phyloP scores from a whole-genome alignment of 179 eudicot genomes.

The Beta corolliflora region DNA sequence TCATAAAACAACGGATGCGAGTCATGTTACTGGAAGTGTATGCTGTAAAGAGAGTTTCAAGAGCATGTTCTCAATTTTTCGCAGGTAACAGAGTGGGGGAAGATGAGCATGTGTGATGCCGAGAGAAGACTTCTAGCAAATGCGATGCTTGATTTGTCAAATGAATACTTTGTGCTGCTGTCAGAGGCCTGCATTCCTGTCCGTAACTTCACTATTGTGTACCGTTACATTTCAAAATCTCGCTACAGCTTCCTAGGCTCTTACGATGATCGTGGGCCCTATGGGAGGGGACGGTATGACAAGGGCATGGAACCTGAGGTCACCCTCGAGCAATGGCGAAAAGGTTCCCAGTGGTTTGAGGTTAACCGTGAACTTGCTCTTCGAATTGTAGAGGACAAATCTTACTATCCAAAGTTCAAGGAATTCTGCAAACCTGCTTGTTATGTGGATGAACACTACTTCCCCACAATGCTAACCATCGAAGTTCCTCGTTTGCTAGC shows the following conservation, averaged over 20 bases:
- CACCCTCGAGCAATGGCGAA: constrained; percentile 47
- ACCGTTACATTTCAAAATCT: constrained; percentile 43
- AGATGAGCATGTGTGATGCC: constrained; percentile 56
- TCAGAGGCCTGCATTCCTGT: constrained; percentile 60
- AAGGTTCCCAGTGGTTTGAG: constrained; percentile 57
- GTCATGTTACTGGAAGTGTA: background rate
- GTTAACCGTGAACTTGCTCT: constrained; percentile 44
- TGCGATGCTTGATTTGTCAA: constrained; percentile 47
- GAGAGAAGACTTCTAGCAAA: constrained; percentile 55
- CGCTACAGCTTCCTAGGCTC: constrained; percentile 49
- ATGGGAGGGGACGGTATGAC: constrained; percentile 47
- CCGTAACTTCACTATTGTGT: constrained; percentile 43
- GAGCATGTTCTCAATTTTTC: background rate
- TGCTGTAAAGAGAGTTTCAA: background rate
- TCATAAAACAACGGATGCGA: too few species aligned
- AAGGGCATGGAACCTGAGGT: constrained; percentile 45
- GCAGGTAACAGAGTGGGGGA: constrained; percentile 48
- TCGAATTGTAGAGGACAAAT: constrained; percentile 35
- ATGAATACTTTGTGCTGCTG: constrained; percentile 45
- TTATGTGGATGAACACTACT: constrained; percentile 57
- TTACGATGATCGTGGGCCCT: constrained; percentile 46
- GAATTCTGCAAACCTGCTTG: constrained; percentile 50
- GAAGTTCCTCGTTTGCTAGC: constrained; percentile 41
- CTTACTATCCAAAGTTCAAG: constrained; percentile 45
- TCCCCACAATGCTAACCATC: constrained; percentile 50